These are phyloP conservation scores for Sanghuangporus sanghuang DNA, from an alignment of 1,284 basidiomycete species.

Conservation along the genomic window DNA sequence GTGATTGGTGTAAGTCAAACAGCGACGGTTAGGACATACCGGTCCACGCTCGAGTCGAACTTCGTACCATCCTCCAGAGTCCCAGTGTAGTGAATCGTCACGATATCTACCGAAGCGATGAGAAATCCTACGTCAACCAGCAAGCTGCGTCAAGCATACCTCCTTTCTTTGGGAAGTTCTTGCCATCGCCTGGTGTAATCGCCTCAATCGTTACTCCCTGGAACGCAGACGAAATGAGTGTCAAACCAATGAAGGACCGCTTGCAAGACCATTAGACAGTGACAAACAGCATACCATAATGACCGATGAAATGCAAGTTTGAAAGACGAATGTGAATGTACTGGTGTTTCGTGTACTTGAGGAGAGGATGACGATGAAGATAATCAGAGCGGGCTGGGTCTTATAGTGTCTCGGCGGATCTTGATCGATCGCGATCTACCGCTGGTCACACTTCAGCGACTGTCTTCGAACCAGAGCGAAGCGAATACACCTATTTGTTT, in stretches of 20 bases:
- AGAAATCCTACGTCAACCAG: not conserved
- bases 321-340: not conserved
- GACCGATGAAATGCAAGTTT: not conserved
- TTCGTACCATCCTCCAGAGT: slow-evolving; percentile 28
- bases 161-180: slow-evolving; percentile 44
- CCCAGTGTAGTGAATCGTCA: slow-evolving; percentile 32
- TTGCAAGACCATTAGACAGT: slow-evolving; percentile 20
- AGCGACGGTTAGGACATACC: slow-evolving; percentile 33
- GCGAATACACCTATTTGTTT: slow-evolving; percentile 1
- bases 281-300: slow-evolving; percentile 24
- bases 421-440: slow-evolving; percentile 45
- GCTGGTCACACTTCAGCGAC: slow-evolving; percentile 7
- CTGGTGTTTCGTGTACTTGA: not conserved
- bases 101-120: slow-evolving; percentile 33
- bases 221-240: slow-evolving; percentile 22
- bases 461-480: slow-evolving; percentile 9
- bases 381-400: slow-evolving; percentile 13
- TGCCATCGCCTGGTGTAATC: slow-evolving; percentile 39
- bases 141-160: slow-evolving; percentile 28
- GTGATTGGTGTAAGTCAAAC: not conserved
- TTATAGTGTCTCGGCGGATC: slow-evolving; percentile 56
- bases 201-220: slow-evolving; percentile 46
- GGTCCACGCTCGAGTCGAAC: slow-evolving; percentile 73
- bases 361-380: slow-evolving; percentile 11
- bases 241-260: slow-evolving; percentile 18